These are phyloP conservation scores for Neodidymelliopsis sp. DNA, from an alignment of 2,329 filamentous ascomycete species.

Conservation along the genomic window DNA sequence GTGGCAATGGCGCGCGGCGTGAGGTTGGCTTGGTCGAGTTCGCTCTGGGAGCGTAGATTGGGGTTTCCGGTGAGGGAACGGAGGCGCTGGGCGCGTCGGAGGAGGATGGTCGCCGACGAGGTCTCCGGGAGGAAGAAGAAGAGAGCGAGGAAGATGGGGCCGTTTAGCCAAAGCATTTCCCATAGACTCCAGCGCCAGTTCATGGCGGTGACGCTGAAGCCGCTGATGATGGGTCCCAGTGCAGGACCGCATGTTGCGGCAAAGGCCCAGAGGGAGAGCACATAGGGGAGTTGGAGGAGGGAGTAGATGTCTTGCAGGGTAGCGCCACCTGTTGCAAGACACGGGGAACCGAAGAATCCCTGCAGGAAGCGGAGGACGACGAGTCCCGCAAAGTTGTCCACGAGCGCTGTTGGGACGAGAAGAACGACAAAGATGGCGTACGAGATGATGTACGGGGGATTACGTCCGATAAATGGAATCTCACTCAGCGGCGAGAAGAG, in stretches of 20 bases:
- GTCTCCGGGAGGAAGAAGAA: slow-evolving; percentile 89
- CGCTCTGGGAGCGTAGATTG: slow-evolving; percentile 76
- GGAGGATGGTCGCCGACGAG: slow-evolving; percentile 80
- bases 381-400: slow-evolving; percentile 68
- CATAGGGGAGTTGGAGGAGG: slow-evolving; percentile 55
- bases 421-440: slow-evolving; percentile 74
- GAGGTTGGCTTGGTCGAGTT: slow-evolving; percentile 69
- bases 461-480: slow-evolving; percentile 71
- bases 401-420: slow-evolving; percentile 69
- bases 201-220: slow-evolving; percentile 72
- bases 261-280: slow-evolving; percentile 54
- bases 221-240: slow-evolving; percentile 69
- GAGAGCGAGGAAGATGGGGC: slow-evolving; percentile 75
- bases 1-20: slow-evolving; percentile 51
- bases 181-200: slow-evolving; percentile 89
- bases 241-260: slow-evolving; percentile 68
- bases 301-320: slow-evolving; percentile 50
- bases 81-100: slow-evolving; percentile 73
- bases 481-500: slow-evolving; percentile 72
- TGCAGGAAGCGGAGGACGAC: slow-evolving; percentile 60
- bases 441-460: slow-evolving; percentile 71
- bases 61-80: slow-evolving; percentile 70
- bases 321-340: slow-evolving; percentile 50
- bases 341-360: slow-evolving; percentile 51
- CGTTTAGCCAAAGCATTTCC: slow-evolving; percentile 81